phyloP scores from a whole-genome alignment of 2,329 filamentous ascomycete genomes.

The Botrytis paeoniae region DNA sequence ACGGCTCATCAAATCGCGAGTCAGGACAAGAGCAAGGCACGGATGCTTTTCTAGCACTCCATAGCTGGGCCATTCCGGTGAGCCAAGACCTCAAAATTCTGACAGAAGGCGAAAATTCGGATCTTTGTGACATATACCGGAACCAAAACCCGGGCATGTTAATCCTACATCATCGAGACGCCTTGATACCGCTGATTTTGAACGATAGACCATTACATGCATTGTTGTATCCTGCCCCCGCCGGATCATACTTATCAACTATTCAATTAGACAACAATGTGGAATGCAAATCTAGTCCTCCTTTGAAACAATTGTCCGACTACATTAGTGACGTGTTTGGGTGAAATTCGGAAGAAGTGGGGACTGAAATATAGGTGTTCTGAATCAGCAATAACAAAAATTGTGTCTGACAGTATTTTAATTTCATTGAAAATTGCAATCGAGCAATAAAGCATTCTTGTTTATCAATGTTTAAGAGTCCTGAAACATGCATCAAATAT shows the following conservation, averaged over 20 bases:
- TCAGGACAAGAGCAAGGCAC: no score
- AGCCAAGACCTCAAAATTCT: neutral
- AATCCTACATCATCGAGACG: neutral
- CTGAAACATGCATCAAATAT: neutral
- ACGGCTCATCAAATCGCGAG: neutral
- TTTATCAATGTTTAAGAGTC: neutral
- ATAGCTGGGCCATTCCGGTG: constrained; percentile 7
- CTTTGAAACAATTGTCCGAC: neutral
- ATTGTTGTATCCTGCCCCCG: neutral
- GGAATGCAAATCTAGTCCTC: neutral
- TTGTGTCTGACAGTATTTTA: neutral
- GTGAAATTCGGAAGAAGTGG: neutral
- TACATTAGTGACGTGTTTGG: neutral
- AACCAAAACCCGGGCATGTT: neutral
- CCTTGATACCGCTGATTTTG: neutral
- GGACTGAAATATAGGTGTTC: neutral
- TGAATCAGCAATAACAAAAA: neutral
- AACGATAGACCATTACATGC: constrained; percentile 1
- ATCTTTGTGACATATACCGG: neutral
- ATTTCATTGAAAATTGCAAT: neutral
- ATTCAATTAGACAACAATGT: neutral
- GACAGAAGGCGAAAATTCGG: neutral
- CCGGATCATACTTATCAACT: neutral
- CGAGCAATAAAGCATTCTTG: neutral
- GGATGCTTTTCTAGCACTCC: neutral